Evolutionary conservation across 2,329 filamentous ascomycete species (phyloP), one percentile per base, ranked within the genome.

Genomic region (Neoascochyta sp.): DNA sequence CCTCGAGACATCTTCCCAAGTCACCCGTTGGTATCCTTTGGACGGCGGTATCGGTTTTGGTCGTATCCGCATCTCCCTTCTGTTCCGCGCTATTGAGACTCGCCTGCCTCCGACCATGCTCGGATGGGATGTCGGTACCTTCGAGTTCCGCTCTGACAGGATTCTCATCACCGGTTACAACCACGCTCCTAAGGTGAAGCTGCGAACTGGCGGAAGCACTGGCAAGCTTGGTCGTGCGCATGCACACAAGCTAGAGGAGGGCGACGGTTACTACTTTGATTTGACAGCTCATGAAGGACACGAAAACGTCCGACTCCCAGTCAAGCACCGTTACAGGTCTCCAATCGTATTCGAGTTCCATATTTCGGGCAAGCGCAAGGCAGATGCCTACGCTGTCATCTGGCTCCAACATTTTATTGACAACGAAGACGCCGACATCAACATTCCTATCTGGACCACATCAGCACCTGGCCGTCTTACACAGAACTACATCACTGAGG

Each of bases 101-200:
- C 80, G 80, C 24, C 71, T 96, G 1, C 89, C 89, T n/a, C 84
- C 84, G 0, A 69, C 80, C 22, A 83, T 95, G 63, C 75, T 95
- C 4, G 88, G 90, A 7, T 96, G 90, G 86, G 87, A 95, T 39
- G 86, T 96, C 23, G 92, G 92, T 19, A 95, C 90, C 0, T 95
- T 96, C 54, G 83, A 95, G 54, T 93, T 96, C 57, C 67, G 75
- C 0, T 86, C 82, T 0, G 74, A 86, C 27, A 74, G 71, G 10
- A 80, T 96, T 25, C 73, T 74, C 0, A 78, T 83, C 0, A 65
- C 73, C 9, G 73, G 73, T 26, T 88, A 83, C 50, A 67, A 71
- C 1, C 75, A 78, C 4, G 63, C 73, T 21, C 66, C 77, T 23
- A 88, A 87, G 62, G 68, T 96, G 23, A 80, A 78, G 48, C 63